Evolutionary conservation across 176 grass and related monocot genomes (phyloP).

Genomic region (Cenchrus fungigraminus): DNA sequence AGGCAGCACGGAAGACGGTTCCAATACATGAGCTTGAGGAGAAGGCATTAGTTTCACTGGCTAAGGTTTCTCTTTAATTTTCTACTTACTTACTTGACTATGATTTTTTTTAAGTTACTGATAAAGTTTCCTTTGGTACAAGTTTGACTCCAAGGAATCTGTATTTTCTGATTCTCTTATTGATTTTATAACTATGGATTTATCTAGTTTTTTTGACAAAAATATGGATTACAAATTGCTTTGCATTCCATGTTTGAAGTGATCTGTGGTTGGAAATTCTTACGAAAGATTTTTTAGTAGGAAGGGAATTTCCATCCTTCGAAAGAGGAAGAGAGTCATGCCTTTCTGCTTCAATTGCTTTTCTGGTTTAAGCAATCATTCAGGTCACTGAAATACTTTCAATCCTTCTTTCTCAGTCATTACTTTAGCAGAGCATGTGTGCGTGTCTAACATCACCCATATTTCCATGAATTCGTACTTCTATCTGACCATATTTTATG

Average conservation of each 20-base stretch:
- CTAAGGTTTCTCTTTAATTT: conserved; percentile 67
- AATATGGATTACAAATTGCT: conserved; percentile 20
- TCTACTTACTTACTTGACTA: conserved; percentile 9
- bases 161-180: conserved; percentile 32
- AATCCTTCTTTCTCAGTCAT: conserved; percentile 38
- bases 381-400: conserved; percentile 65
- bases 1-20: conserved; percentile 77
- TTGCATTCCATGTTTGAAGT: conserved; percentile 44
- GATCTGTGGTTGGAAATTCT: conserved; percentile 35
- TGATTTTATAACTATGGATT: neutral
- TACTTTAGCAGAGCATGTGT: conserved; percentile 19
- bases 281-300: conserved; percentile 58
- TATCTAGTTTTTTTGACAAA: neutral
- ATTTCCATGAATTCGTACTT: conserved; percentile 30
- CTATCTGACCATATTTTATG: neutral
- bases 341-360: conserved; percentile 88
- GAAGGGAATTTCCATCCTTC: conserved; percentile 87
- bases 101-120: neutral
- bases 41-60: conserved; percentile 78
- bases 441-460: neutral
- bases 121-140: conserved; percentile 9
- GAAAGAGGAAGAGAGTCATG: conserved; percentile 85
- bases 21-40: conserved; percentile 82
- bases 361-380: conserved; percentile 99
- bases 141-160: conserved; percentile 32